Percentiles rank a stretch among this genome's conserved stretches.
Conservation (phyloP, 495 filamentous ascomycete species). For the Tuber aestivum region DNA sequence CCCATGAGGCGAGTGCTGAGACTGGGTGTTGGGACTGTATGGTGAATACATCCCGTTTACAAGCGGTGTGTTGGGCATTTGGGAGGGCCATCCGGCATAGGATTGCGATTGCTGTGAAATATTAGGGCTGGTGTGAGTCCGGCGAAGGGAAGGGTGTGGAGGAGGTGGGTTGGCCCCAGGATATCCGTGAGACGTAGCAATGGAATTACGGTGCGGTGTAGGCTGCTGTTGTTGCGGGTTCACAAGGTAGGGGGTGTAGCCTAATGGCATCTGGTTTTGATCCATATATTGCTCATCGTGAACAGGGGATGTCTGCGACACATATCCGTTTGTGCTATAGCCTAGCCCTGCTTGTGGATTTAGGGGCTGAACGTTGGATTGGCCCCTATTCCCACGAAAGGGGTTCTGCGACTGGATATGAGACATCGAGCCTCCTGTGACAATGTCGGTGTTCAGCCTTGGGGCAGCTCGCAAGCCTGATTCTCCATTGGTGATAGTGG, state of each 20-base stretch:
- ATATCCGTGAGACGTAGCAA: constrained; percentile 23
- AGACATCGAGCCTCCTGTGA: constrained; percentile 28
- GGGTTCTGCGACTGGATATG: constrained; percentile 34
- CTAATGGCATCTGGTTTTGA: not conserved
- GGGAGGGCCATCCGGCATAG: constrained; percentile 25
- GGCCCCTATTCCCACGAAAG: constrained; percentile 25
- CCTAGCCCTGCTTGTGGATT: constrained; percentile 25
- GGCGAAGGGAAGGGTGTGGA: constrained; percentile 29
- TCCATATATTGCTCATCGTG: constrained; percentile 24
- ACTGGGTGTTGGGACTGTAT: constrained; percentile 28
- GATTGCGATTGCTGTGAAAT: constrained; percentile 29
- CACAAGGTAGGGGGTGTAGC: constrained; percentile 14
- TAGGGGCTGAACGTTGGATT: constrained; percentile 32
- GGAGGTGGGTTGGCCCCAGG: constrained; percentile 27
- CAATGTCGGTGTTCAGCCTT: constrained; percentile 26
- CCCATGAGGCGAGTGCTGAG: constrained; percentile 37
- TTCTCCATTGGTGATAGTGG: constrained; percentile 28
- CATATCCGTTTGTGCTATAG: constrained; percentile 23
- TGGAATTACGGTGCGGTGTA: constrained; percentile 26
- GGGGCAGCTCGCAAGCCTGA: constrained; percentile 20
- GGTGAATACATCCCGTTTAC: constrained; percentile 31
- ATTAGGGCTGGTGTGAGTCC: constrained; percentile 33
- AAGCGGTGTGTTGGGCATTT: constrained; percentile 28
- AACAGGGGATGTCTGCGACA: constrained; percentile 25
- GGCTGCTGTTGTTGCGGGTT: constrained; percentile 24